Base-by-base conservation (phyloP, 257 asterid species). In the Penstemon davidsonii region DNA sequence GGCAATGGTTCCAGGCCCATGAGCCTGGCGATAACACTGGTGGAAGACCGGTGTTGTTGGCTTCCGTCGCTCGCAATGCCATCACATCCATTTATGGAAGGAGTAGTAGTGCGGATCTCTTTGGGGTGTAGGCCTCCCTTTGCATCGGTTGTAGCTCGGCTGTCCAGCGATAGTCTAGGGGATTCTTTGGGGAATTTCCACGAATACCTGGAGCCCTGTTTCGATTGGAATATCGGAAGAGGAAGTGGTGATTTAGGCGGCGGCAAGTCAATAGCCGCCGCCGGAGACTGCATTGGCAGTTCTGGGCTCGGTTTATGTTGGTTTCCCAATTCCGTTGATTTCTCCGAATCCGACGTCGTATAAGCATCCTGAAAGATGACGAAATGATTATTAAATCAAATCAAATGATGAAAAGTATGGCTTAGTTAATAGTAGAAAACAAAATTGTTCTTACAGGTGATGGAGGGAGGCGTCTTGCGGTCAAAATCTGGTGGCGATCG, bases 141-240 rank as follows among this genome's bases (percentile, higher is more conserved):
- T 0, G 92, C 88, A 42, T 93, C 99, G n/a, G 90, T 82, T 9
- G 89, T 87, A 43, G 98, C 98, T 73, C 96, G 76, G 76, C 99
- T 93, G 75, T 93, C 99, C 15, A 93, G 80, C 4, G 99, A 93
- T 38, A 93, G 92, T 81, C 99, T 81, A 1, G 96, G 97, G 15
- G 95, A 77, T 69, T 93, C 97, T 68, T 84, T 93, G 72, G 81
- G 11, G 68, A 88, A 83, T 80, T 84, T 93, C 99, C 97, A 93
- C 4, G 95, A 76, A 25, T 92, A 74, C 69, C 74, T 83, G 4
- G 75, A 55, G 57, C 95, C 95, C 66, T 89, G 91, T 51, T 85
- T 87, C 67, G 79, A 42, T 72, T 84, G 88, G 40, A 89, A 70
- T 5, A 82, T 60, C 1, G 87, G 85, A 3, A 82, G 73, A 36